Evolutionary conservation across 1,284 basidiomycete species (phyloP).

Genomic region (Papiliotrema nemorosa): DNA sequence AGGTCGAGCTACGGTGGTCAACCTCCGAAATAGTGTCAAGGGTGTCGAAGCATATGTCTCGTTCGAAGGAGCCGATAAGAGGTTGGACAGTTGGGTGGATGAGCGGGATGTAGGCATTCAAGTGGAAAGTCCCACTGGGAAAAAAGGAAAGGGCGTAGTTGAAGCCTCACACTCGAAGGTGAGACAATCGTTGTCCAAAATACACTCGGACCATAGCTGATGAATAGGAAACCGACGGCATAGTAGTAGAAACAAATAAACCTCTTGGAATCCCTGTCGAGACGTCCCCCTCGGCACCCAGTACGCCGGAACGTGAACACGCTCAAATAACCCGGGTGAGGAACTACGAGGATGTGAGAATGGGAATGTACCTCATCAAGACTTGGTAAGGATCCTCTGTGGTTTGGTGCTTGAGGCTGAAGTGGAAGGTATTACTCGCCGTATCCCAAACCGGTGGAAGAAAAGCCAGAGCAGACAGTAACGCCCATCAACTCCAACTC

Average conservation of each 20-base stretch:
- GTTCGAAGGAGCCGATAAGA: slow-evolving; percentile 57
- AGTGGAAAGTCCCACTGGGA: not conserved
- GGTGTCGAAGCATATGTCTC: slow-evolving; percentile 30
- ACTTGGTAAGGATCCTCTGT: slow-evolving; percentile 33
- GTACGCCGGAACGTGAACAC: slow-evolving; percentile 41
- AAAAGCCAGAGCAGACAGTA: slow-evolving; percentile 29
- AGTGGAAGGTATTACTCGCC: slow-evolving; percentile 72
- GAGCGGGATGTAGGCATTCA: slow-evolving; percentile 36
- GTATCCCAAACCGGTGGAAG: slow-evolving; percentile 68
- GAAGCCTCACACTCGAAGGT: not conserved
- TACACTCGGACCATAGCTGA: too few relatives aligned
- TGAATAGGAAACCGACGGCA: too few relatives aligned
- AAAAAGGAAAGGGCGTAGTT: too few relatives aligned
- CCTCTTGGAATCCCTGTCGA: not conserved
- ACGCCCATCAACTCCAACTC: too few relatives aligned
- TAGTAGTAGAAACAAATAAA: too few relatives aligned
- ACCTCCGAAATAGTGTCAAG: slow-evolving; percentile 12
- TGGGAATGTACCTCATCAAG: slow-evolving; percentile 44
- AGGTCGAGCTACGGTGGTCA: slow-evolving; percentile 20
- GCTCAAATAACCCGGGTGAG: slow-evolving; percentile 40
- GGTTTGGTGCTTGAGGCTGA: slow-evolving; percentile 1
- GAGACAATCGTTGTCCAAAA: too few relatives aligned
- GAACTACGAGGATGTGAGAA: slow-evolving; percentile 49
- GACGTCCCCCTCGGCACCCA: slow-evolving; percentile 15
- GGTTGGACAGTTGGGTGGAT: slow-evolving; percentile 70